These are phyloP conservation scores for Auricularia sp. DNA, from an alignment of 768 basidiomycete species.

Conservation along the genomic window DNA sequence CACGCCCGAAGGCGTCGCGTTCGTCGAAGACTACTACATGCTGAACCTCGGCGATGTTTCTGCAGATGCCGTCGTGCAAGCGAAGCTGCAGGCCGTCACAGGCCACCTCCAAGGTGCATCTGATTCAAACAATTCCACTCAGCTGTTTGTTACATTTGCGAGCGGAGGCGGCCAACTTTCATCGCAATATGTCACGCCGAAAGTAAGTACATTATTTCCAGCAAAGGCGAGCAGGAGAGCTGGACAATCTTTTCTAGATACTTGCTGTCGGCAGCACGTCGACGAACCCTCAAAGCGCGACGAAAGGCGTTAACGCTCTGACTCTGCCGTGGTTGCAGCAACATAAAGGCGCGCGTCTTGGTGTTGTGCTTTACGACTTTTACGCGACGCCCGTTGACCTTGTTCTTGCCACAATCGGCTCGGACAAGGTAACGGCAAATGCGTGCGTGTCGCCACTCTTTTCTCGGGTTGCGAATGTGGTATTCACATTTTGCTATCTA, in stretches of 20 bases:
- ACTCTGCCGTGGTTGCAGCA: neutral
- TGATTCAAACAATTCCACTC: conserved; percentile 2
- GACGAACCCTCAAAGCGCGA: neutral
- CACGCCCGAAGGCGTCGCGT: conserved; percentile 2
- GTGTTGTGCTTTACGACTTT: conserved; percentile 10
- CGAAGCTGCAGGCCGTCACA: conserved; percentile 9
- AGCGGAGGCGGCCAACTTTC: conserved; percentile 7
- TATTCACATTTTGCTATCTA: neutral
- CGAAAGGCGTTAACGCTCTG: neutral
- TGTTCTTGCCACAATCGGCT: conserved; percentile 5
- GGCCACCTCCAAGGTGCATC: conserved; percentile 5
- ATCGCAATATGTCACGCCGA: neutral
- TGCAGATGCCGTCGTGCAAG: conserved; percentile 3
- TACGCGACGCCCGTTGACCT: conserved; percentile 6
- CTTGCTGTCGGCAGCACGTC: conserved; percentile 6
- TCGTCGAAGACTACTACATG: conserved; percentile 14
- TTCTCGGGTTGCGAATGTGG: neutral
- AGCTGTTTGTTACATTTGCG: conserved; percentile 8
- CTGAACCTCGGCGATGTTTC: conserved; percentile 8
- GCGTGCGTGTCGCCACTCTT: neutral
- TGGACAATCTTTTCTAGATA: neutral
- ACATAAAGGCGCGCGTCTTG: conserved; percentile 1
- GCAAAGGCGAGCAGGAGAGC: neutral
- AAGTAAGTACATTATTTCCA: neutral
- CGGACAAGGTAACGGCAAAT: neutral